Evolutionary conservation across 495 filamentous ascomycete genomes (phyloP).

Genomic region (Daldinia childiae): DNA sequence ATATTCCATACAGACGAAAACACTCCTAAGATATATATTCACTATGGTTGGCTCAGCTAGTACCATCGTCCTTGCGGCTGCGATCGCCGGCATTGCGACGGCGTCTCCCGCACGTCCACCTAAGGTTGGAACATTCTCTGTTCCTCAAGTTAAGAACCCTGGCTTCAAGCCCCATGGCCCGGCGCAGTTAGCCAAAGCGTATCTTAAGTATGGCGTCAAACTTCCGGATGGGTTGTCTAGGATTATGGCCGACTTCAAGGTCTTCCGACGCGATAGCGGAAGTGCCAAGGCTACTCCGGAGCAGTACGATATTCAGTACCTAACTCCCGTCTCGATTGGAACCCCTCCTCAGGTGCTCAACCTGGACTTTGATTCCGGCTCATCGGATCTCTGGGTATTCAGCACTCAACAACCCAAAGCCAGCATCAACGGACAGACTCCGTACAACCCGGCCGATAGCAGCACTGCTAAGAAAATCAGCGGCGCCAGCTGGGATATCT

Average conservation of each 20-base stretch:
- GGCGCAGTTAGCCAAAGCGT: slow-evolving; percentile 63
- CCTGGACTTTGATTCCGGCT: slow-evolving; percentile 76
- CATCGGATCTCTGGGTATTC: slow-evolving; percentile 70
- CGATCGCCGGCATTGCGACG: slow-evolving; percentile 34
- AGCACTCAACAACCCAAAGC: slow-evolving; percentile 52
- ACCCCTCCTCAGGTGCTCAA: slow-evolving; percentile 61
- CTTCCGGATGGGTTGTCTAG: slow-evolving; percentile 46
- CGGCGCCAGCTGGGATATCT: slow-evolving; percentile 70
- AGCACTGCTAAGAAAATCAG: slow-evolving; percentile 55
- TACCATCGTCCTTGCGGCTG: slow-evolving; percentile 36
- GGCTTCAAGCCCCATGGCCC: slow-evolving; percentile 62
- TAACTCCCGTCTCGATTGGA: slow-evolving; percentile 71
- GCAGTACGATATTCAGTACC: slow-evolving; percentile 66
- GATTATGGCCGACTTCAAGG: slow-evolving; percentile 43
- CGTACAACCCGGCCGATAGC: slow-evolving; percentile 62
- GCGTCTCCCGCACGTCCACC: slow-evolving; percentile 36
- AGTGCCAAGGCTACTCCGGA: slow-evolving; percentile 63
- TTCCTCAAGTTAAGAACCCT: slow-evolving; percentile 40
- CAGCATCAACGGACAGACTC: slow-evolving; percentile 56
- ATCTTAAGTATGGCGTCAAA: slow-evolving; percentile 64
- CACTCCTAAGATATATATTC: not conserved
- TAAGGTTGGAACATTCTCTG: slow-evolving; percentile 39
- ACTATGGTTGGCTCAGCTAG: slow-evolving; percentile 38
- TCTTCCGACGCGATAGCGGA: slow-evolving; percentile 53
- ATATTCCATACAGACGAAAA: slow-evolving; percentile 15